Conservation (phyloP, 805 yeast genomes). For the Kuraishia ogatae region DNA sequence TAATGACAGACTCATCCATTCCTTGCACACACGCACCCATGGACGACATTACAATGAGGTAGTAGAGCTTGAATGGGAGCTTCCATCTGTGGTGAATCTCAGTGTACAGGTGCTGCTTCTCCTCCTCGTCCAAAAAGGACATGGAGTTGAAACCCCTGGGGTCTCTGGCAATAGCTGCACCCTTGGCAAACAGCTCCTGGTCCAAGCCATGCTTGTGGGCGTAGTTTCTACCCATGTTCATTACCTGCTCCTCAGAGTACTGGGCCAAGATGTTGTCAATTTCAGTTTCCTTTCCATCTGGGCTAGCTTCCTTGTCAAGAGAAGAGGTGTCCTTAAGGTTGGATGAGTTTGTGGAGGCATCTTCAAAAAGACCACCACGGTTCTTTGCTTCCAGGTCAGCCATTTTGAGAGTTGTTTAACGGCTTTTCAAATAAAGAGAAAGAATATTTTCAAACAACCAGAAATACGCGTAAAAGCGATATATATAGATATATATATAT, state of each 20-base stretch:
- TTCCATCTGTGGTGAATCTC: constrained; percentile 41
- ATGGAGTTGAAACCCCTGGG: constrained; percentile 52
- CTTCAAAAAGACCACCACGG: constrained; percentile 2
- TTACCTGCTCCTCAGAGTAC: constrained; percentile 53
- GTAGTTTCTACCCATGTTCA: constrained; percentile 62
- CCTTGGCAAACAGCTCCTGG: constrained; percentile 50
- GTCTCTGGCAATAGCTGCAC: constrained; percentile 58
- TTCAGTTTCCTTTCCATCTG: constrained; percentile 2
- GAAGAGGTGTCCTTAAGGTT: not conserved
- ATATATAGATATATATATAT: too few species aligned
- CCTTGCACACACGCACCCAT: constrained; percentile 78
- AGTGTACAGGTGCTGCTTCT: constrained; percentile 37
- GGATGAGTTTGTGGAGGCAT: constrained; percentile 1
- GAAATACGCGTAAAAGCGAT: not conserved
- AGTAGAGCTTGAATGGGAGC: constrained; percentile 36
- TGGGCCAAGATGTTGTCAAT: constrained; percentile 42
- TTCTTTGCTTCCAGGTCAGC: not conserved
- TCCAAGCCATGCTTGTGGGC: constrained; percentile 49
- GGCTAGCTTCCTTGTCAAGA: constrained; percentile 1
- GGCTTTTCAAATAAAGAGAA: not conserved
- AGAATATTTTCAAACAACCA: not conserved
- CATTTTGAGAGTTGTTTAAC: not conserved
- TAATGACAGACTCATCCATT: constrained; percentile 71
- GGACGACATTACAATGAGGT: constrained; percentile 56
- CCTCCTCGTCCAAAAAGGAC: constrained; percentile 46